Evolutionary conservation across 2,329 filamentous ascomycete species (phyloP).

Genomic region (Pseudovirgaria hyperparasitica): DNA sequence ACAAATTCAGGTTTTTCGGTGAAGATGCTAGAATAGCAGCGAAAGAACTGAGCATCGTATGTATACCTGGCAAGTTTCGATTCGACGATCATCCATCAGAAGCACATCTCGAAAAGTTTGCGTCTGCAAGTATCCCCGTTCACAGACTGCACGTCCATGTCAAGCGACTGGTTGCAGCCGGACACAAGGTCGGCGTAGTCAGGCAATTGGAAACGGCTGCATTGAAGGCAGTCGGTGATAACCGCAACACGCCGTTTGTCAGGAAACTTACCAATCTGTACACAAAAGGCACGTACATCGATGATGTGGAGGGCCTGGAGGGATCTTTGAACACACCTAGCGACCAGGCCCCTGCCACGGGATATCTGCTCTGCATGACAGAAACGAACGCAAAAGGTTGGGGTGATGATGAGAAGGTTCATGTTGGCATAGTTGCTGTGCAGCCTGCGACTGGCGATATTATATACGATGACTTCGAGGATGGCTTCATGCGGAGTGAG

Average conservation of each 20-base stretch:
- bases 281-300: slow-evolving; percentile 95
- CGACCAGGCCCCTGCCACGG: slow-evolving; percentile 46
- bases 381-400: slow-evolving; percentile 67
- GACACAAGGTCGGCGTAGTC: slow-evolving; percentile 92
- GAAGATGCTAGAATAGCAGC: slow-evolving; percentile 84
- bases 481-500: slow-evolving; percentile 94
- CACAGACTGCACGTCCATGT: slow-evolving; percentile 87
- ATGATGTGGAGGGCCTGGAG: slow-evolving; percentile 75
- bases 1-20: slow-evolving; percentile 95
- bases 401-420: slow-evolving; percentile 85
- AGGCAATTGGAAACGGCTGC: slow-evolving; percentile 91
- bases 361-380: slow-evolving; percentile 88
- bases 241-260: slow-evolving; percentile 82
- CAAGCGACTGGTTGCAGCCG: slow-evolving; percentile 80
- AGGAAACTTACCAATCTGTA: slow-evolving; percentile 93
- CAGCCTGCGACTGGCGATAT: slow-evolving; percentile 94
- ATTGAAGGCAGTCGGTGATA: slow-evolving; percentile 88
- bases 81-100: slow-evolving; percentile 92
- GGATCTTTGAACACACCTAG: too few relatives aligned
- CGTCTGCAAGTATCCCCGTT: slow-evolving; percentile 88
- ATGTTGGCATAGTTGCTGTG: slow-evolving; percentile 83
- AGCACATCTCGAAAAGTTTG: slow-evolving; percentile 82
- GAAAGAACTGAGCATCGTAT: slow-evolving; percentile 86
- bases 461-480: slow-evolving; percentile 89
- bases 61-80: slow-evolving; percentile 87